Conservation (phyloP, 257 asterid genomes). For the Capsicum pubescens region DNA sequence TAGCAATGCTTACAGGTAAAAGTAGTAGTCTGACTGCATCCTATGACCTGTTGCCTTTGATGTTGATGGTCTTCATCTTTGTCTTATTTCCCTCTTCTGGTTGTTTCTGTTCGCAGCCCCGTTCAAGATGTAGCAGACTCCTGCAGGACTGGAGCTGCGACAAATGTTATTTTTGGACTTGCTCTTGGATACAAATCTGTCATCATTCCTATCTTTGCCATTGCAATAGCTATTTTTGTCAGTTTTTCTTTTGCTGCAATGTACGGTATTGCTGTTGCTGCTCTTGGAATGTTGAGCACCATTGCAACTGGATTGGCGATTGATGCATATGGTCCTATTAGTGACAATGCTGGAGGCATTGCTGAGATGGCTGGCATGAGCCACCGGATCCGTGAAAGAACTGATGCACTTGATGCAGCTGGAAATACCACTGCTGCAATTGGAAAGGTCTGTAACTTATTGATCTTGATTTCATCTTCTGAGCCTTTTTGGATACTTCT, state of each 20-base stretch:
- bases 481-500: not conserved
- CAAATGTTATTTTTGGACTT: slow-evolving; percentile 90
- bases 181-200: slow-evolving; percentile 95
- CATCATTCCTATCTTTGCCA: slow-evolving; percentile 87
- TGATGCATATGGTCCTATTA: slow-evolving; percentile 97
- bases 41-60: not conserved
- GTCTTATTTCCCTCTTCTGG: not conserved
- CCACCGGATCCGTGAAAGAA: slow-evolving; percentile 87
- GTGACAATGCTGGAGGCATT: slow-evolving; percentile 95
- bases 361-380: slow-evolving; percentile 99
- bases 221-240: slow-evolving; percentile 80
- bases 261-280: slow-evolving; percentile 93
- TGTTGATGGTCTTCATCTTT: not conserved
- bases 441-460: slow-evolving; percentile 65
- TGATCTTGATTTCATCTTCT: not conserved
- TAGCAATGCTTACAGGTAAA: slow-evolving; percentile 92
- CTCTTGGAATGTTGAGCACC: slow-evolving; percentile 94
- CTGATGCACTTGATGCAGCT: slow-evolving; percentile 97
- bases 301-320: slow-evolving; percentile 92
- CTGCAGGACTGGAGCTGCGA: slow-evolving; percentile 97
- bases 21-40: not conserved
- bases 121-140: slow-evolving; percentile 98
- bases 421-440: slow-evolving; percentile 97
- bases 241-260: slow-evolving; percentile 91
- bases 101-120: slow-evolving; percentile 38